Evolutionary conservation across 495 filamentous ascomycete genomes (phyloP).

Genomic region (Xylaria sp.): DNA sequence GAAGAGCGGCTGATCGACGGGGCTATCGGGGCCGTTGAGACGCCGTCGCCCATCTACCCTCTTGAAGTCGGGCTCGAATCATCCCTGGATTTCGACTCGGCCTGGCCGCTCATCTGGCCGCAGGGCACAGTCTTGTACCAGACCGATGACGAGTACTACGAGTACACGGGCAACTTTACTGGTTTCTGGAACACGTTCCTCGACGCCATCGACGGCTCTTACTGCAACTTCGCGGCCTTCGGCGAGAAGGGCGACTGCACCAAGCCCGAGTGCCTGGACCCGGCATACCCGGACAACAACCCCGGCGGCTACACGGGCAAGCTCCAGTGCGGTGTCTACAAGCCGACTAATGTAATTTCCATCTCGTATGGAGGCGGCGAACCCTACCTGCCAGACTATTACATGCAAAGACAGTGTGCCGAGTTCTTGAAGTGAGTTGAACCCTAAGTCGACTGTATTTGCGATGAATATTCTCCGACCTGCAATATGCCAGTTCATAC

Average conservation of each 20-base stretch:
- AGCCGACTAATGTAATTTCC: constrained; percentile 44
- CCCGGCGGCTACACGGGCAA: constrained; percentile 61
- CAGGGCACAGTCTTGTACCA: constrained; percentile 67
- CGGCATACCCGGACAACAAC: constrained; percentile 56
- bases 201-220: constrained; percentile 66
- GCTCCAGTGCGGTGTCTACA: constrained; percentile 61
- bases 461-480: neutral
- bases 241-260: constrained; percentile 43
- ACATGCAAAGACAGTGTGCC: constrained; percentile 40
- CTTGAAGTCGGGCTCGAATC: constrained; percentile 39
- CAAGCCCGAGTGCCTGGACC: constrained; percentile 44
- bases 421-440: constrained; percentile 57
- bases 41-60: constrained; percentile 34
- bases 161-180: constrained; percentile 50
- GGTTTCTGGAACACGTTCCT: constrained; percentile 50
- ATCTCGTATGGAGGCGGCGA: constrained; percentile 44
- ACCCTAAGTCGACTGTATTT: neutral
- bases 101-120: constrained; percentile 58
- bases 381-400: constrained; percentile 35
- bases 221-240: constrained; percentile 59
- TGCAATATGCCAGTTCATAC: neutral
- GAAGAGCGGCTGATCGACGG: constrained; percentile 39
- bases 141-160: constrained; percentile 61
- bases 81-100: constrained; percentile 45
- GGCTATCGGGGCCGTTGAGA: constrained; percentile 33